phyloP scores from a whole-genome alignment of 352 stramenopile genomes.

The Aphanomyces astaci region DNA sequence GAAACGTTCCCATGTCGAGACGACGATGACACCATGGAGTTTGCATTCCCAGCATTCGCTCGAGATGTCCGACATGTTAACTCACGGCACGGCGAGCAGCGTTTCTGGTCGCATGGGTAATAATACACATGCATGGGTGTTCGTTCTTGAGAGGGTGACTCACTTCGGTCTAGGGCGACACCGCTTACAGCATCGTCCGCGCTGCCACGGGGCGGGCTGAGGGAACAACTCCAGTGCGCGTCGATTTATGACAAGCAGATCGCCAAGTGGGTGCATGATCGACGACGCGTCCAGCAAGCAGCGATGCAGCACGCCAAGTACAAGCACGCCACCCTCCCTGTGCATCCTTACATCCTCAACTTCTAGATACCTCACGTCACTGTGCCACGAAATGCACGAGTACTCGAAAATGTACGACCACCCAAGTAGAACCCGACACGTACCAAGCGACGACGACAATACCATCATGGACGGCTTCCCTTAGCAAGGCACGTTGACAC shows the following conservation, averaged over 20 bases:
- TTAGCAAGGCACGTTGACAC: too few species aligned
- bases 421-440: not conserved
- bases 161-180: not conserved
- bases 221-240: not conserved
- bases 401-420: slow-evolving; percentile 6
- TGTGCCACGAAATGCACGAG: slow-evolving; percentile 10
- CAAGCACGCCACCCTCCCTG: not conserved
- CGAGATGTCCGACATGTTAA: not conserved
- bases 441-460: too few species aligned
- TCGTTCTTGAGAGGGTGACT: too few species aligned
- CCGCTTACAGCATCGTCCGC: not conserved
- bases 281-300: not conserved
- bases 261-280: slow-evolving; percentile 2
- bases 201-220: not conserved
- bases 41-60: not conserved
- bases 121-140: too few species aligned
- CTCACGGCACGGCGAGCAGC: not conserved
- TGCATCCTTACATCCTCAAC: slow-evolving; percentile 10
- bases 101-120: not conserved
- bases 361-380: slow-evolving; percentile 14
- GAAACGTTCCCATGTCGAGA: not conserved
- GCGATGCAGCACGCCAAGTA: slow-evolving; percentile 20
- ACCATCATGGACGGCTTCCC: too few species aligned
- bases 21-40: too few species aligned
- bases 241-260: slow-evolving; percentile 24